These are phyloP conservation scores for Rhizopogon hawkerae DNA, from an alignment of 1,284 basidiomycete species.

Conservation along the genomic window DNA sequence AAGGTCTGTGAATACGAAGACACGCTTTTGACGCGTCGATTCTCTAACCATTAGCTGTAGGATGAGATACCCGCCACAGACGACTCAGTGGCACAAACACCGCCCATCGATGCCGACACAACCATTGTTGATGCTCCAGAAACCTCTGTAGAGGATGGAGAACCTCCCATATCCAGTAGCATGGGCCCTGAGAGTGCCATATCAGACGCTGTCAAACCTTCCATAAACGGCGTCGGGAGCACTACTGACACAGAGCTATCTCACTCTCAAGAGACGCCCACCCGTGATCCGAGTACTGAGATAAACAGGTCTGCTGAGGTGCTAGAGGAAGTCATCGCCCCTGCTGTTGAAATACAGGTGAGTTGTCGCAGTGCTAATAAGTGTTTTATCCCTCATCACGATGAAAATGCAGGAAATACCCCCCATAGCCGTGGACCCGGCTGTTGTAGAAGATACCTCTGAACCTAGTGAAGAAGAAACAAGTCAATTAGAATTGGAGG, in stretches of 20 bases:
- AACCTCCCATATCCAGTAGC: background rate
- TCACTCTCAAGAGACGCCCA: slow-evolving; percentile 4
- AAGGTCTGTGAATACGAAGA: background rate
- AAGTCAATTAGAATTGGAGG: background rate
- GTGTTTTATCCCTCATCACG: background rate
- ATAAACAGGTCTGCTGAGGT: background rate
- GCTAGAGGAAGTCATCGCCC: background rate
- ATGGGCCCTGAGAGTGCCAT: background rate
- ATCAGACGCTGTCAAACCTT: slow-evolving; percentile 1
- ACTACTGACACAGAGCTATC: background rate
- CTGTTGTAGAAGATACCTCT: background rate
- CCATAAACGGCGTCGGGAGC: slow-evolving; percentile 6
- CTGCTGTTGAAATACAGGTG: slow-evolving; percentile 1
- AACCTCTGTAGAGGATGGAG: background rate
- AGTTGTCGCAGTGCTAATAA: background rate
- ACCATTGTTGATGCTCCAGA: background rate
- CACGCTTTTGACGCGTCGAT: slow-evolving; percentile 5
- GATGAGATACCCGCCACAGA: background rate
- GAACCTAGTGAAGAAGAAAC: background rate
- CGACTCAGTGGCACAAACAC: background rate
- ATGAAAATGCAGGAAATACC: background rate
- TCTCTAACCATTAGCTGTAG: background rate
- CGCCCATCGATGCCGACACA: background rate
- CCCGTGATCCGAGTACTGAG: background rate
- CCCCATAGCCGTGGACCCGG: background rate